Conservation (phyloP, 2,329 filamentous ascomycete species). For the Penicillium sp. region DNA sequence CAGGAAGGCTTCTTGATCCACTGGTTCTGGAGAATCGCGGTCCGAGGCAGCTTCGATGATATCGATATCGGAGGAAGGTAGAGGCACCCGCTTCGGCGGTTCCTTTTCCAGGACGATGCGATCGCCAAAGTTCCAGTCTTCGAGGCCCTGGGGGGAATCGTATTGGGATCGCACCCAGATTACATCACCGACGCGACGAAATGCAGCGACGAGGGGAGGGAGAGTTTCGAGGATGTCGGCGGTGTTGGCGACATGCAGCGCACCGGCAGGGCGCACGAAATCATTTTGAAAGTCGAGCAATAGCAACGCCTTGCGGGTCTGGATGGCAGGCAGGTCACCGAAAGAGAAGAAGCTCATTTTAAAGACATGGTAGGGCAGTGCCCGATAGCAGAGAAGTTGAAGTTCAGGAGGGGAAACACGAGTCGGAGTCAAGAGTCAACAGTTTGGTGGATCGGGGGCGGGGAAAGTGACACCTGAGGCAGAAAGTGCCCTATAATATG, state of each 20-base stretch:
- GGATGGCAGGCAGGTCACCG: constrained; percentile 51
- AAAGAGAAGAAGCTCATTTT: constrained; percentile 39
- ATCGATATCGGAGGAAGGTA: constrained; percentile 24
- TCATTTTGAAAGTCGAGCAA: constrained; percentile 90
- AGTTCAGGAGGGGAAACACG: background rate
- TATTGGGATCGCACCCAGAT: constrained; percentile 86
- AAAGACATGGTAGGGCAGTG: constrained; percentile 29
- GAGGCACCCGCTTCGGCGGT: constrained; percentile 9
- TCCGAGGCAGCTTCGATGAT: constrained; percentile 27
- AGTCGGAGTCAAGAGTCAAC: background rate
- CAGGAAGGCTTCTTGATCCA: constrained; percentile 50
- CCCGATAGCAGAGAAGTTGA: background rate
- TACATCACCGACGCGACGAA: constrained; percentile 73
- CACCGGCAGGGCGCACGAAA: constrained; percentile 72
- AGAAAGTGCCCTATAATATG: too few species aligned
- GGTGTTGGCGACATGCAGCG: constrained; percentile 67
- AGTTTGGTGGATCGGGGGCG: too few species aligned
- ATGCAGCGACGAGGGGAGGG: constrained; percentile 68
- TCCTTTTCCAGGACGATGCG: constrained; percentile 46
- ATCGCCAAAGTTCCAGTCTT: constrained; percentile 55
- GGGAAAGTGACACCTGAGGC: too few species aligned
- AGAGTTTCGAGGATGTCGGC: constrained; percentile 70
- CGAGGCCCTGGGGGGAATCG: constrained; percentile 62
- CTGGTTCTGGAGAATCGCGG: constrained; percentile 24
- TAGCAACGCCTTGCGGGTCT: constrained; percentile 72